Percentiles rank a stretch among this genome's conserved stretches.
phyloP scores from a whole-genome alignment of 192 early-diverging fungal genomes.

The Podila clonocystis region DNA sequence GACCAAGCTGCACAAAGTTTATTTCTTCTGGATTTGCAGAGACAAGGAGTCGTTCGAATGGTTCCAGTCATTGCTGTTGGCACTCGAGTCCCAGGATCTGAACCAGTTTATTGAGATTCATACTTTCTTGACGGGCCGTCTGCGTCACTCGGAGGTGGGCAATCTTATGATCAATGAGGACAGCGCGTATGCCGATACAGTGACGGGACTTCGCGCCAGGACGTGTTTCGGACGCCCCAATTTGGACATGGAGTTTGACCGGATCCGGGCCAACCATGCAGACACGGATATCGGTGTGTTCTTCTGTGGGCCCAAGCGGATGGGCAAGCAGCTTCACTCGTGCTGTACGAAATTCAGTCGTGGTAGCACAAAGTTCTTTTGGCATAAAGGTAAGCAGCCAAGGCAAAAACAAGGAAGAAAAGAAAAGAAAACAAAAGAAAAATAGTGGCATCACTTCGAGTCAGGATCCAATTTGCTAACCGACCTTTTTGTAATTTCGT shows the following conservation, averaged over 20 bases:
- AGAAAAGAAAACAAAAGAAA: background rate
- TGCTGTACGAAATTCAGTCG: conserved; percentile 52
- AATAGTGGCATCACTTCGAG: too few relatives aligned
- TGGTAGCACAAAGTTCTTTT: conserved; percentile 39
- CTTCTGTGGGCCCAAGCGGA: conserved; percentile 79
- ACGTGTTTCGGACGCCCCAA: conserved; percentile 62
- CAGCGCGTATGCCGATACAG: conserved; percentile 54
- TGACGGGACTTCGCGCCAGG: conserved; percentile 56
- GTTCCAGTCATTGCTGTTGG: conserved; percentile 81
- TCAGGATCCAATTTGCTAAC: too few relatives aligned
- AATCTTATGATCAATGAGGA: conserved; percentile 68
- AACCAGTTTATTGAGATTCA: conserved; percentile 72
- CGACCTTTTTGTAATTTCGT: background rate
- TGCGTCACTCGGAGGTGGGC: conserved; percentile 69
- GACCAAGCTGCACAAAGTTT: conserved; percentile 69
- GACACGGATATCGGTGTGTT: conserved; percentile 79
- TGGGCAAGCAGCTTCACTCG: conserved; percentile 55
- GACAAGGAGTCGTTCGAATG: conserved; percentile 80
- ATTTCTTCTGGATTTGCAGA: conserved; percentile 84
- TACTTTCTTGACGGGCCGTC: conserved; percentile 74
- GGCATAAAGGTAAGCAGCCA: conserved; percentile 44
- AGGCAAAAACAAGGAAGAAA: background rate
- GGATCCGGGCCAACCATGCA: conserved; percentile 53
- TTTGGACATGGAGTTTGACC: conserved; percentile 56
- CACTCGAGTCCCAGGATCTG: conserved; percentile 70